phyloP scores from a whole-genome alignment of 805 yeast species.

The Sungouiella blattae region DNA sequence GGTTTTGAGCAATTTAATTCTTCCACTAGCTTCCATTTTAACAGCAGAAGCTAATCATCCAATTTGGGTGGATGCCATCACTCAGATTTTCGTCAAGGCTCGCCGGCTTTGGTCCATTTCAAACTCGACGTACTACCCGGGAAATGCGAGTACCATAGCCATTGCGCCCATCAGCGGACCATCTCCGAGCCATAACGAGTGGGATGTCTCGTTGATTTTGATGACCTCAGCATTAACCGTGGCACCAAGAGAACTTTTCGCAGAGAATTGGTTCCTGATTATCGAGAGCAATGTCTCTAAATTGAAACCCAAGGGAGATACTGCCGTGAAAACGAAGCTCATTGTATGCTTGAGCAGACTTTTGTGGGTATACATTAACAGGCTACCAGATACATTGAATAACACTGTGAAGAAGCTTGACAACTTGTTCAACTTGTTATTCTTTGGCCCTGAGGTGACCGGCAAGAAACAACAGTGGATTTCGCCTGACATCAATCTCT shows the following conservation, averaged over 20 bases:
- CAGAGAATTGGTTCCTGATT: conserved; percentile 64
- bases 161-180: conserved; percentile 2
- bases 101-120: conserved; percentile 38
- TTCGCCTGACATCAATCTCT: conserved; percentile 55
- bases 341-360: conserved; percentile 69
- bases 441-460: conserved; percentile 40
- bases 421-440: conserved; percentile 51
- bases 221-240: conserved; percentile 76
- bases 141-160: conserved; percentile 1
- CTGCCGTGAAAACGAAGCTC: conserved; percentile 49
- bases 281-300: conserved; percentile 61
- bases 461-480: conserved; percentile 75
- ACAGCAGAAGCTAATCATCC: conserved; percentile 97
- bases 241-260: conserved; percentile 72
- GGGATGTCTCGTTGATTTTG: conserved; percentile 67
- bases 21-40: conserved; percentile 79
- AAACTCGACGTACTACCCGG: conserved; percentile 2
- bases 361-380: conserved; percentile 83
- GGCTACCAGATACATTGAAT: conserved; percentile 86
- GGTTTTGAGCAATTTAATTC: conserved; percentile 67
- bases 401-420: conserved; percentile 80
- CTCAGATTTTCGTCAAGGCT: conserved; percentile 51
- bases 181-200: conserved; percentile 26
- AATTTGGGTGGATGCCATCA: conserved; percentile 83
- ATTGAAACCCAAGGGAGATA: conserved; percentile 58